Percentiles rank a stretch among this genome's conserved stretches.
Evolutionary conservation across 441 rosid genomes (phyloP).

Genomic region (Cnidoscolus chayamansa): DNA sequence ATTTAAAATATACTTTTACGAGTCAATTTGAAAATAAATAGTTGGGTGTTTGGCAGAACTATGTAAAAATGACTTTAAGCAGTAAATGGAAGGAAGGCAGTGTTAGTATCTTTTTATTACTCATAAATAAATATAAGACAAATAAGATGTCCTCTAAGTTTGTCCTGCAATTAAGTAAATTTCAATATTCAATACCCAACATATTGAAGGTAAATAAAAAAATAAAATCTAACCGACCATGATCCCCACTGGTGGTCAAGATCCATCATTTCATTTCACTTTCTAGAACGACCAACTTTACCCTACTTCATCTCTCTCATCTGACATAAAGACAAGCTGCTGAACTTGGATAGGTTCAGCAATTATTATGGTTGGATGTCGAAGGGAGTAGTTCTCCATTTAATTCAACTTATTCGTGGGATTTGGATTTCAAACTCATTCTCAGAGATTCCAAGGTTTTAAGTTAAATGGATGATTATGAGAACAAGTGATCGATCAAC

Average conservation of each 20-base stretch:
- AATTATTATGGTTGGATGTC: slow-evolving; percentile 1
- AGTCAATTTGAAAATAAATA: too few relatives aligned
- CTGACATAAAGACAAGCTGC: slow-evolving; percentile 33
- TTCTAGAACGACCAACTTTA: slow-evolving; percentile 32
- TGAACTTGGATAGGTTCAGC: slow-evolving; percentile 12
- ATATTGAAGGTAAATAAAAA: slow-evolving; percentile 14
- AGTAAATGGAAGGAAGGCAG: too few relatives aligned
- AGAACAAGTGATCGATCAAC: neutral
- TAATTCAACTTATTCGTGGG: slow-evolving; percentile 10
- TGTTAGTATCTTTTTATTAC: too few relatives aligned
- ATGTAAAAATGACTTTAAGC: too few relatives aligned
- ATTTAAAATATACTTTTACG: too few relatives aligned
- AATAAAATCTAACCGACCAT: slow-evolving; percentile 23
- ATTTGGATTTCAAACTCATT: neutral
- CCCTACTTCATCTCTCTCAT: slow-evolving; percentile 40
- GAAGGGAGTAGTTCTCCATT: neutral
- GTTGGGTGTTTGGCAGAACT: too few relatives aligned
- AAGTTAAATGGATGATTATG: neutral
- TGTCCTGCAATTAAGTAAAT: slow-evolving; percentile 45
- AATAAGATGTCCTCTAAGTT: slow-evolving; percentile 12
- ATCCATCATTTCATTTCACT: slow-evolving; percentile 41
- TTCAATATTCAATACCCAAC: slow-evolving; percentile 15
- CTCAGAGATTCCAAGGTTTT: neutral
- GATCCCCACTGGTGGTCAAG: slow-evolving; percentile 35
- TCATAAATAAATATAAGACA: too few relatives aligned